Conservation (phyloP, 1,284 basidiomycete species). For the Nidula niveotomentosa region DNA sequence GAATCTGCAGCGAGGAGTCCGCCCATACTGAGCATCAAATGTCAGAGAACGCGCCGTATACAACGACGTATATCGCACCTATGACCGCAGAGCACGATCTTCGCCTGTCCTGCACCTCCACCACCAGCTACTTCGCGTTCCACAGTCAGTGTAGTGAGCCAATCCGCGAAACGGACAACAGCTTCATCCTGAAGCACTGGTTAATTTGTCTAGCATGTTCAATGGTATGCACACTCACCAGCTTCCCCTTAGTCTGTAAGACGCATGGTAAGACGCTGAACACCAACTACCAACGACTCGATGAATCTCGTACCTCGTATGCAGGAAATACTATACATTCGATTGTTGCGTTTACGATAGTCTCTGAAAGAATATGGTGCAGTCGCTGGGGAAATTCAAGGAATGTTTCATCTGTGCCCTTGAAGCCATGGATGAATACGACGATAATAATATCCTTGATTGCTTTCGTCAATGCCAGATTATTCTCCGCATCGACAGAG, state of each 20-base stretch:
- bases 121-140: slow-evolving; percentile 74
- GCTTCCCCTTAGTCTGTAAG: slow-evolving; percentile 76
- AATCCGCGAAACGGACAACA: slow-evolving; percentile 82
- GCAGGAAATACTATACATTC: slow-evolving; percentile 85
- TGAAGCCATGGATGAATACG: slow-evolving; percentile 69
- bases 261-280: slow-evolving; percentile 1
- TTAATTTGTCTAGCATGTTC: background rate
- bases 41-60: background rate
- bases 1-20: slow-evolving; percentile 87
- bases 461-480: slow-evolving; percentile 3
- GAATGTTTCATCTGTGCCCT: slow-evolving; percentile 79
- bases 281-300: slow-evolving; percentile 1
- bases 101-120: slow-evolving; percentile 76
- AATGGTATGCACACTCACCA: slow-evolving; percentile 52
- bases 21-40: slow-evolving; percentile 71
- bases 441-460: slow-evolving; percentile 48
- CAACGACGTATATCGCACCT: slow-evolving; percentile 46
- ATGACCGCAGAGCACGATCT: slow-evolving; percentile 89
- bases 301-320: slow-evolving; percentile 67
- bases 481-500: too few species aligned
- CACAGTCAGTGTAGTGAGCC: slow-evolving; percentile 82
- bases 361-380: slow-evolving; percentile 71
- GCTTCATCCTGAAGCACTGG: slow-evolving; percentile 62
- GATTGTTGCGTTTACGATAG: slow-evolving; percentile 51
- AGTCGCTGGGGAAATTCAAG: slow-evolving; percentile 75